A percentile compares a stretch with the other conserved stretches of the same genome.
Conservation (phyloP, 495 filamentous ascomycete genomes). For the Penicillium soppii region DNA sequence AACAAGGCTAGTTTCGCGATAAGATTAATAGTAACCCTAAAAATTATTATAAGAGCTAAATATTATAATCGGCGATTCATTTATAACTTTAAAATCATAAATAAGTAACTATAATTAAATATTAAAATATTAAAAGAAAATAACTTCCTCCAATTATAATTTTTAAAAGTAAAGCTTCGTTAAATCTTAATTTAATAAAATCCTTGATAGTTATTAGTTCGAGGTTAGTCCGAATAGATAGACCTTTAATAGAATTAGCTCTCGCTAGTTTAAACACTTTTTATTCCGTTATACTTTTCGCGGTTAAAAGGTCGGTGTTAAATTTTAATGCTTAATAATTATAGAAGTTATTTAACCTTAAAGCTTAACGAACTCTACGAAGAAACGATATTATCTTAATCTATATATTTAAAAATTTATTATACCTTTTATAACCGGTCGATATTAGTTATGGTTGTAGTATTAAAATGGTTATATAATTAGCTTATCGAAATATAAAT, state of each 20-base stretch:
- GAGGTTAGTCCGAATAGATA: not conserved
- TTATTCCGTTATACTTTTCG: no score
- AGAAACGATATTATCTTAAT: not conserved
- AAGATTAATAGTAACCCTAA: not conserved
- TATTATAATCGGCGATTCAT: not conserved
- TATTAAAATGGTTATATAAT: no score
- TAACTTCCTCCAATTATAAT: slow-evolving; percentile 2
- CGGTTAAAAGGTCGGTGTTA: not conserved
- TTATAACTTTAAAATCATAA: not conserved
- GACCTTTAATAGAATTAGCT: not conserved
- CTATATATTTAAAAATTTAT: not conserved
- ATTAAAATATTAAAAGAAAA: not conserved
- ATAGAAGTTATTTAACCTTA: not conserved
- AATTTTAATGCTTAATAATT: not conserved
- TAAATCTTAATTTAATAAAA: not conserved
- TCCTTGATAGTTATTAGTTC: not conserved
- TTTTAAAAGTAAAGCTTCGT: slow-evolving; percentile 1
- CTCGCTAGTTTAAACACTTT: no score
- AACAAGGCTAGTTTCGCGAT: slow-evolving; percentile 5
- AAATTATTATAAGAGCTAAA: slow-evolving; percentile 1
- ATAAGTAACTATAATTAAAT: not conserved
- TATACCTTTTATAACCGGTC: no score
- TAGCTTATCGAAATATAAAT: no score
- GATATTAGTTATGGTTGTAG: no score
- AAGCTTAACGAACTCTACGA: not conserved